phyloP scores from a whole-genome alignment of 2,329 filamentous ascomycete genomes.

The Ceratocystis smalleyi region DNA sequence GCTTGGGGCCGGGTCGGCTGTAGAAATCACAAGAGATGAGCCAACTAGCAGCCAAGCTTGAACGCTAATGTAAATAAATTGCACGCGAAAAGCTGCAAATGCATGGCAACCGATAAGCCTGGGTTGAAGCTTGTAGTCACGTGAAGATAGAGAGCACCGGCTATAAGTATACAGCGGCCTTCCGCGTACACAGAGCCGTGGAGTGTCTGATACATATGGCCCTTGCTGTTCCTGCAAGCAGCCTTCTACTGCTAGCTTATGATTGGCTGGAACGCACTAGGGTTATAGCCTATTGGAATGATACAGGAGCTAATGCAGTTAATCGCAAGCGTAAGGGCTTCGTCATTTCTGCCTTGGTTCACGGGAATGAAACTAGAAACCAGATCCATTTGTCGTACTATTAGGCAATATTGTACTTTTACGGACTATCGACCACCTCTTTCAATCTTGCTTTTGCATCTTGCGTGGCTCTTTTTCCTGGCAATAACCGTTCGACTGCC shows the following conservation, averaged over 20 bases:
- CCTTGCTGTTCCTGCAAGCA: not conserved
- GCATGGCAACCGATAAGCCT: slow-evolving; percentile 14
- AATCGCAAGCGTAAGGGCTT: not conserved
- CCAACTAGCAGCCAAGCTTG: not conserved
- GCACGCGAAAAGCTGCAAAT: slow-evolving; percentile 15
- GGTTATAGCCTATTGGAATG: not conserved
- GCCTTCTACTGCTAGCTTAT: not conserved
- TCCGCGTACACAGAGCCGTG: not conserved
- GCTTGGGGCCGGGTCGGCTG: not conserved
- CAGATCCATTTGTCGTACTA: not conserved
- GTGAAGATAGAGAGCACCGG: not conserved
- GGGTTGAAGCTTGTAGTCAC: not conserved
- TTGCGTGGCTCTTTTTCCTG: not conserved
- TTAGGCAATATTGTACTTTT: not conserved
- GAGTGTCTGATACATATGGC: not conserved
- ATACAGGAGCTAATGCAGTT: not conserved
- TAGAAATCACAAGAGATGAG: not conserved
- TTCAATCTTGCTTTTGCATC: not conserved
- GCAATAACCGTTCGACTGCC: not conserved
- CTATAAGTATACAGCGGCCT: not conserved
- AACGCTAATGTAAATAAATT: slow-evolving; percentile 15
- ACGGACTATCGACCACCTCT: slow-evolving; percentile 1
- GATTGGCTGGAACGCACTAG: not conserved
- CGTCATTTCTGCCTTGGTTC: not conserved
- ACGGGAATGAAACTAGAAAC: no score